Base-by-base conservation (phyloP, 352 stramenopile species). In the Peronospora belbahrii region DNA sequence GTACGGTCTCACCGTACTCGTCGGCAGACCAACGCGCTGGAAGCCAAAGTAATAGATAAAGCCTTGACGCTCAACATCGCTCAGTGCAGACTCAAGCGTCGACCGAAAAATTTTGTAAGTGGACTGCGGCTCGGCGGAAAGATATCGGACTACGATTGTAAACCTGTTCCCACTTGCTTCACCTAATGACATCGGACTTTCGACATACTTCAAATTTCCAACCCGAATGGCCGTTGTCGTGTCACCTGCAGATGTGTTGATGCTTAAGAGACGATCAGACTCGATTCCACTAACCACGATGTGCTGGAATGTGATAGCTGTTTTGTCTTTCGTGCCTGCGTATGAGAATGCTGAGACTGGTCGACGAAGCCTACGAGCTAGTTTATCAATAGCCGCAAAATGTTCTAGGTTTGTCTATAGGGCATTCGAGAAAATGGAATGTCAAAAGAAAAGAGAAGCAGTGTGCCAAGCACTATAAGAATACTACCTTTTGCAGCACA, bases 21-120 rank as follows among this genome's bases (percentile, higher is more conserved):
- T 54, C 0, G 75, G 74, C 0, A 70, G 41, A 0, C 80, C 77
- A 32, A 92, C 75, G 3, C 77, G 80, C 51, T 92, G 77, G 48
- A 86, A 85, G 7, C 80, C 77, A 60, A 89, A 92, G 61, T 85
- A 92, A 44, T 92, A 88, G n/a, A 70, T 45, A 32, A 88, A 89
- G 1, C 77, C 77, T 4, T 49, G 48, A 13, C 23, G n/a, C 23
- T 60, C 39, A 6, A 85, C 48, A 2, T 48, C 52, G 6, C 60
- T 46, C 3, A 88, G 40, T 17, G 59, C 55, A 2, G 25, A 20
- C 6, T 54, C 48, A 20, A 73, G 38, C 7, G 34, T 49, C 7
- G 15, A 60, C 8, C 52, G 51, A 9, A 70, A 28, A 1, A 18
- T 48, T 0, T 38, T 31, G n/a, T 17, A 3, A 15, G 14, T 54